These are phyloP conservation scores for Suhomyces taliae DNA, from an alignment of 1,139 yeast genomes.

Conservation along the genomic window DNA sequence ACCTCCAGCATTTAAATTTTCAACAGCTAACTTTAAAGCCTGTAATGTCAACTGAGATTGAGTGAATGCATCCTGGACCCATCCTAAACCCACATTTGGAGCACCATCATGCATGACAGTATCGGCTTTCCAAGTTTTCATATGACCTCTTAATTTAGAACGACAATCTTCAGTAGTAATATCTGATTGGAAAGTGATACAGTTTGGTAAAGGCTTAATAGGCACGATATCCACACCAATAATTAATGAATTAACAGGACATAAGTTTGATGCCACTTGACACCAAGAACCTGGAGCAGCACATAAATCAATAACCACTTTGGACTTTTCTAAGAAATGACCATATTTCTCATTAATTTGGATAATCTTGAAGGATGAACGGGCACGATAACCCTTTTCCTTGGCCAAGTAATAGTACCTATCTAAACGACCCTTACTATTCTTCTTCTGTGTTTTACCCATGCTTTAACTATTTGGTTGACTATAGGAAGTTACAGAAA, in stretches of 20 bases:
- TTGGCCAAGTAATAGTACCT: slow-evolving; percentile 94
- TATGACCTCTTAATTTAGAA: slow-evolving; percentile 86
- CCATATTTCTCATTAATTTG: slow-evolving; percentile 97
- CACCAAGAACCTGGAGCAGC: slow-evolving; percentile 99
- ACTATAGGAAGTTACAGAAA: slow-evolving; percentile 9
- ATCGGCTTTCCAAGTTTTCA: slow-evolving; percentile 99
- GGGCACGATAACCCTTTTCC: slow-evolving; percentile 98
- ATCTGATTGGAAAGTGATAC: slow-evolving; percentile 92
- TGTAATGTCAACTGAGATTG: slow-evolving; percentile 94
- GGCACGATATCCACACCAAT: slow-evolving; percentile 99
- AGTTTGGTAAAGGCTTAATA: slow-evolving; percentile 90
- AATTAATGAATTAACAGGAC: slow-evolving; percentile 89
- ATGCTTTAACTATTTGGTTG: slow-evolving; percentile 28
- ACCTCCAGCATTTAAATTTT: slow-evolving; percentile 87
- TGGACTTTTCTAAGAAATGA: slow-evolving; percentile 92
- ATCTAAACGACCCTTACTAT: slow-evolving; percentile 98
- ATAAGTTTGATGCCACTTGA: slow-evolving; percentile 92
- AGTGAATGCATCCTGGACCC: slow-evolving; percentile 99
- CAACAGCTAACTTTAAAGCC: slow-evolving; percentile 93
- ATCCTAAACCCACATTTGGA: slow-evolving; percentile 97
- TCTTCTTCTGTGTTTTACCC: slow-evolving; percentile 96
- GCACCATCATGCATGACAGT: slow-evolving; percentile 99
- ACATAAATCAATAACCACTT: slow-evolving; percentile 95
- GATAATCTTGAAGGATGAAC: slow-evolving; percentile 94
- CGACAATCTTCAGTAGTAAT: slow-evolving; percentile 98